These are phyloP conservation scores for Boeremia exigua DNA, from an alignment of 2,329 filamentous ascomycete genomes.

Conservation along the genomic window DNA sequence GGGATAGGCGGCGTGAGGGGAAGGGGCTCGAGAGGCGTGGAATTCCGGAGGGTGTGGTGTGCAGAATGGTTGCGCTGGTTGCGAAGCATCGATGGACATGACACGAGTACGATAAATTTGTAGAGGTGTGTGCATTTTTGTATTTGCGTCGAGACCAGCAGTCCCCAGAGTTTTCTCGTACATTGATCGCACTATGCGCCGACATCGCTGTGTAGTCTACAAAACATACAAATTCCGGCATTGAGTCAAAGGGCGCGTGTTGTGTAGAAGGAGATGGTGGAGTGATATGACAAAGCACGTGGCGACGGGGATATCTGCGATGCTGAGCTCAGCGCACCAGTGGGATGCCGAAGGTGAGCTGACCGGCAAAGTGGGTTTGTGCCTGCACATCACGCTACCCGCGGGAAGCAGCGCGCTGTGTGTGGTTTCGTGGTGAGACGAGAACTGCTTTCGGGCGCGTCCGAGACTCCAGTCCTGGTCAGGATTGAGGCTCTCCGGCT, in stretches of 20 bases:
- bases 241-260: background rate
- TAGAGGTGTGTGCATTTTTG: conserved; percentile 14
- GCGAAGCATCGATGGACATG: conserved; percentile 11
- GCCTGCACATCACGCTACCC: conserved; percentile 9
- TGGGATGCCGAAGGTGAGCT: conserved; percentile 7
- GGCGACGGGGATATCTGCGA: conserved; percentile 5
- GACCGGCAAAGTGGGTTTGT: conserved; percentile 2
- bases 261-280: background rate
- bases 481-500: conserved; percentile 1
- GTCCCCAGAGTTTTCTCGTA: conserved; percentile 13
- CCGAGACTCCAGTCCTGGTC: conserved; percentile 8
- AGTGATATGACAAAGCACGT: conserved; percentile 17
- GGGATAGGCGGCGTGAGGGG: background rate
- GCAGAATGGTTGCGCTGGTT: background rate
- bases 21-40: background rate
- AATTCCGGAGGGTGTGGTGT: background rate
- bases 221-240: conserved; percentile 4
- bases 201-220: conserved; percentile 15
- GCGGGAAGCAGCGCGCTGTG: background rate
- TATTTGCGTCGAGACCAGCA: conserved; percentile 7
- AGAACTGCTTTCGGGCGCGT: conserved; percentile 11
- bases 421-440: conserved; percentile 14
- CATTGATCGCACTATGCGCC: conserved; percentile 6
- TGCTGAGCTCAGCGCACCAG: background rate
- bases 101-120: conserved; percentile 7